phyloP scores from a whole-genome alignment of 768 basidiomycete genomes.

The Cystobasidium onofrii region DNA sequence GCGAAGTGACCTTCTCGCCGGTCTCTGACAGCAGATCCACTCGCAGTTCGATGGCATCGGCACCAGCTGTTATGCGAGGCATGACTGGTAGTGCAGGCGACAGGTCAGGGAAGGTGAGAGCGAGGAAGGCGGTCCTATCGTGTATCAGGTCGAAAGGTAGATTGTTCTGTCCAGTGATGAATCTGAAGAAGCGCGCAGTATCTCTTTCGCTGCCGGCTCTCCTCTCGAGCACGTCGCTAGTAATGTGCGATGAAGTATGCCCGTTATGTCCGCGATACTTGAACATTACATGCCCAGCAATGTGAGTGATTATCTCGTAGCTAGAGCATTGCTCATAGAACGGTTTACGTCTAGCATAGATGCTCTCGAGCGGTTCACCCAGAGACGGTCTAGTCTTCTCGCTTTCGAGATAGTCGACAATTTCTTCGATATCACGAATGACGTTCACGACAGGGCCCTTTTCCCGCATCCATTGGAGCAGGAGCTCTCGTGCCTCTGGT shows the following conservation, averaged over 20 bases:
- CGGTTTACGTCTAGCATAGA: slow-evolving; percentile 70
- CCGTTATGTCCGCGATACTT: slow-evolving; percentile 33
- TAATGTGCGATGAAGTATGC: slow-evolving; percentile 7
- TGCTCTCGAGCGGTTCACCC: slow-evolving; percentile 74
- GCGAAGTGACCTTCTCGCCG: slow-evolving; percentile 48
- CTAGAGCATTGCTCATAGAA: slow-evolving; percentile 77
- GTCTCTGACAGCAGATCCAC: slow-evolving; percentile 70
- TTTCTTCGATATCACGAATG: slow-evolving; percentile 60
- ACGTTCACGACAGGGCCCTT: slow-evolving; percentile 67
- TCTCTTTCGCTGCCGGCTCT: slow-evolving; percentile 49
- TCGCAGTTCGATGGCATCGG: slow-evolving; percentile 86
- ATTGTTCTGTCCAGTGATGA: slow-evolving; percentile 64
- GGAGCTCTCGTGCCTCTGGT: slow-evolving; percentile 60
- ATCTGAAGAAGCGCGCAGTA: slow-evolving; percentile 74
- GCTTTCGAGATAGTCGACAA: slow-evolving; percentile 67
- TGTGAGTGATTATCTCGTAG: slow-evolving; percentile 74
- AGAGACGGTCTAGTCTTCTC: slow-evolving; percentile 78
- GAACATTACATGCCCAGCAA: slow-evolving; percentile 40
- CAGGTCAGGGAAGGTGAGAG: slow-evolving; percentile 83
- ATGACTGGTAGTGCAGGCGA: slow-evolving; percentile 60
- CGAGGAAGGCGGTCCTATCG: slow-evolving; percentile 78
- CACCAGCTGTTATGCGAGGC: slow-evolving; percentile 67
- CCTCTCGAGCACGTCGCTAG: slow-evolving; percentile 44
- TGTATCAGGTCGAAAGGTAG: slow-evolving; percentile 50
- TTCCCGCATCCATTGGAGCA: slow-evolving; percentile 57